Percentiles rank a stretch among this genome's conserved stretches.
phyloP scores from a whole-genome alignment of 495 filamentous ascomycete species.

The Aspergillus sclerotioniger region DNA sequence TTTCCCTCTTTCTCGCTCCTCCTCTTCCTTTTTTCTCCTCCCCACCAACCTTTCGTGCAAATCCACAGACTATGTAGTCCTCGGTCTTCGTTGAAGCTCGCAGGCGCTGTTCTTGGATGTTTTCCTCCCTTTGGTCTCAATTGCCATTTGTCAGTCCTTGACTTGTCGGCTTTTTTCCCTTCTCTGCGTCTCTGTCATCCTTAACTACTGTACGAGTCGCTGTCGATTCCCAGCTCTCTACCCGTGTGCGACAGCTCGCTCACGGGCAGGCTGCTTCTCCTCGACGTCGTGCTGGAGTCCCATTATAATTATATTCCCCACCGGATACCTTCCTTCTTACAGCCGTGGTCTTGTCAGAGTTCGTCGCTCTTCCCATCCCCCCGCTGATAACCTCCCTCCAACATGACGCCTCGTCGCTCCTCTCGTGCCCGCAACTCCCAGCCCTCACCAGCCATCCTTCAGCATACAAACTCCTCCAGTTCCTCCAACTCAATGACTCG shows the following conservation, averaged over 20 bases:
- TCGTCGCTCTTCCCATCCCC: slow-evolving; percentile 15
- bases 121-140: slow-evolving; percentile 23
- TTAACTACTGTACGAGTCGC: slow-evolving; percentile 17
- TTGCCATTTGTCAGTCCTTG: slow-evolving; percentile 30
- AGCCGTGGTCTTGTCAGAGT: slow-evolving; percentile 7
- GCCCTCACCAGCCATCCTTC: slow-evolving; percentile 61
- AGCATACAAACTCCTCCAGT: slow-evolving; percentile 71
- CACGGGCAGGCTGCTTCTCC: slow-evolving; percentile 17
- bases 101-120: slow-evolving; percentile 27
- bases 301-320: not conserved
- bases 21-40: slow-evolving; percentile 26
- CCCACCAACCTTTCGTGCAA: slow-evolving; percentile 32
- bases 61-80: slow-evolving; percentile 47
- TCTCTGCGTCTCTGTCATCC: slow-evolving; percentile 18
- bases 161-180: slow-evolving; percentile 24
- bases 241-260: slow-evolving; percentile 32
- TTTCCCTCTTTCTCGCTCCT: slow-evolving; percentile 25
- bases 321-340: not conserved
- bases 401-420: slow-evolving; percentile 79
- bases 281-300: slow-evolving; percentile 3
- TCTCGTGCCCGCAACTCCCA: slow-evolving; percentile 85
- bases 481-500: slow-evolving; percentile 69
- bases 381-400: slow-evolving; percentile 10
- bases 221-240: slow-evolving; percentile 21
- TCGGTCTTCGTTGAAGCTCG: slow-evolving; percentile 39